Evolutionary conservation across 2,329 filamentous ascomycete species (phyloP), one percentile per base, ranked within the genome.

Genomic region (Trichoderma lentiforme): DNA sequence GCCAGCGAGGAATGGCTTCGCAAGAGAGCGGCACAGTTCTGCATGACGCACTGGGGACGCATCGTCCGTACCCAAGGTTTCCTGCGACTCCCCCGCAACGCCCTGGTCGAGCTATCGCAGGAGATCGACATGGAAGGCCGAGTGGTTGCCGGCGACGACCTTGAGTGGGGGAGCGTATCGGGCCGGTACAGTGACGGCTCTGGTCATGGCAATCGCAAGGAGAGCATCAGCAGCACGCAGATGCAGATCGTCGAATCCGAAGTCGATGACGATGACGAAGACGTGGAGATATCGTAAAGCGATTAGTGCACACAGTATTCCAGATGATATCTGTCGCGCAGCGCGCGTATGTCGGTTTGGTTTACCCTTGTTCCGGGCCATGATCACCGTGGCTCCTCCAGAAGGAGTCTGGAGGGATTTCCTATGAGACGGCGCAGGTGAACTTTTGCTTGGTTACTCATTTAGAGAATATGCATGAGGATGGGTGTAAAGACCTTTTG

Each of bases 1-100:
- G 95, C 96, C 18, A 93, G 91, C 76, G 96, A 99, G 82, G 93
- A 97, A 68, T 98, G 95, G 94, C 87, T 99, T 51, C 93, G 94
- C 80, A 93, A 93, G 76, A 91, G 95, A 68, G 94, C 96, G 0
- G 95, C 95, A 0, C 87, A 86, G 61, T 98, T 97, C 82, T 98
- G 94, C 79, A 89, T 99, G 81, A 92, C 92, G 51, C 93, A 98
- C 81, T 99, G 96, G 94, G 96, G 96, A 68, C 91, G 96, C 61
- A 90, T 99, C 32, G 96, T 98, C 26, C 91, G 96, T 21, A 98
- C 95, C 0, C 88, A 91, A 39, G 95, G 93, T 0, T 99, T 98
- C 84, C 87, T 94, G 73, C 91, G 89, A 64, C 86, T 99, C 43
- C 93, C 92, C 71, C 91, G 93, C 70, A 85, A 88, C 67, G 93